Percentiles rank a stretch among this genome's conserved stretches.
Conservation (phyloP, 768 basidiomycete genomes). For the Butyriboletus loyo region DNA sequence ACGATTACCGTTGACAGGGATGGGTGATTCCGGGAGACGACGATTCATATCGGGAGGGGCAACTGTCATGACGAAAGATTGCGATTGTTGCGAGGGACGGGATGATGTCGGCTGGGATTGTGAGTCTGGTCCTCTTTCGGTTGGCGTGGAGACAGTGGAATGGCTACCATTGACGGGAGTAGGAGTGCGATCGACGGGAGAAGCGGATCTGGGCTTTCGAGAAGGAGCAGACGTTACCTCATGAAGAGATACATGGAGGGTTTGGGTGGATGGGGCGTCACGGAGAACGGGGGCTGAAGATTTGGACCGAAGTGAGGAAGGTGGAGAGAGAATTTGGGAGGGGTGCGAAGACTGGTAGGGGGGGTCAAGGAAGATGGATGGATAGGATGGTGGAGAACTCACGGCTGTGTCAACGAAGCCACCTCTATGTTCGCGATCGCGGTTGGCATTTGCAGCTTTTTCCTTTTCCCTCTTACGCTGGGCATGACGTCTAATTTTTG, state of each 20-base stretch:
- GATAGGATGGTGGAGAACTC: conserved; percentile 18
- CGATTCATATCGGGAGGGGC: conserved; percentile 35
- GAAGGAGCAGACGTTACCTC: conserved; percentile 1
- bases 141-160: conserved; percentile 17
- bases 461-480: conserved; percentile 81
- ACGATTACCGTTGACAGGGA: conserved; percentile 3
- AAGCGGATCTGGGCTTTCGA: conserved; percentile 10
- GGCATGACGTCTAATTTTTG: conserved; percentile 84
- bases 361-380: background rate
- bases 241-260: conserved; percentile 12
- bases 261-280: conserved; percentile 25
- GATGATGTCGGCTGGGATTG: conserved; percentile 11
- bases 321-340: background rate
- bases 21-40: conserved; percentile 1
- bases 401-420: conserved; percentile 42
- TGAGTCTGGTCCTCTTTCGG: conserved; percentile 10
- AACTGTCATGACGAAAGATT: conserved; percentile 42
- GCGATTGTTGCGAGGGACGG: conserved; percentile 29
- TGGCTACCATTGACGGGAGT: background rate
- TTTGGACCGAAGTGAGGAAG: conserved; percentile 22
- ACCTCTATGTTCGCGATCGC: conserved; percentile 25
- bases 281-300: conserved; percentile 21
- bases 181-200: conserved; percentile 12
- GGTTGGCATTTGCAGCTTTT: conserved; percentile 32
- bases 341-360: conserved; percentile 9